These are phyloP conservation scores for Solanum corneliomulleri DNA, from an alignment of 257 asterid genomes.

Conservation along the genomic window DNA sequence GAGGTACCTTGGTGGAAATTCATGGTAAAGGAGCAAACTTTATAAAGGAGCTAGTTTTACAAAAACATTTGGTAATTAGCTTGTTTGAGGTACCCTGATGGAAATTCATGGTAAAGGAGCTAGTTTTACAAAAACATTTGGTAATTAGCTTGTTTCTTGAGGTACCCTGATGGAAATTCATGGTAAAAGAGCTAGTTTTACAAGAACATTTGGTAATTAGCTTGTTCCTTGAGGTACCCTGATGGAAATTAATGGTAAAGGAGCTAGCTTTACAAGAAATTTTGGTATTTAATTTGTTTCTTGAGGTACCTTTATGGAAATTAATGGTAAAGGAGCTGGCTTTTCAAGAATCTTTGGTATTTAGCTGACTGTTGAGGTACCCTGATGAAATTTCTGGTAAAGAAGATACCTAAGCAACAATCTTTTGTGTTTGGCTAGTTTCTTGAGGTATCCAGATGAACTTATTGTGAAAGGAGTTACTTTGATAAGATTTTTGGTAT, in stretches of 20 bases:
- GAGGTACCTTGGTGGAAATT: background rate
- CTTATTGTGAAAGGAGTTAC: too few relatives aligned
- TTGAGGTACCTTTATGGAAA: background rate
- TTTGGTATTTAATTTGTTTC: background rate
- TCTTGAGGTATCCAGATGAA: too few relatives aligned
- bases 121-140: background rate
- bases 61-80: background rate
- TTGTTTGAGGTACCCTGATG: background rate
- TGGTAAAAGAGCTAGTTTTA: background rate
- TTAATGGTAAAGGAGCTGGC: background rate
- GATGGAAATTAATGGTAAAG: background rate
- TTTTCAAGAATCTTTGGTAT: too few relatives aligned
- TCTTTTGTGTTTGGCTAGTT: too few relatives aligned
- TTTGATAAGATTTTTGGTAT: too few relatives aligned
- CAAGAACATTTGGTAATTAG: background rate
- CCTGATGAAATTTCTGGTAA: too few relatives aligned
- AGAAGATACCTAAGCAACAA: too few relatives aligned
- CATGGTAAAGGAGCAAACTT: background rate
- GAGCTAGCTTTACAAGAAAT: accelerated
- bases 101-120: background rate
- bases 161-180: background rate
- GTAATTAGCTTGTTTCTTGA: background rate
- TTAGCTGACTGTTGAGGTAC: too few relatives aligned
- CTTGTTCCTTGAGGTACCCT: background rate
- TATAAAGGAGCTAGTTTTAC: background rate